Percentiles rank a stretch among this genome's conserved stretches.
These are phyloP conservation scores for Sugiyamaella novakii DNA, from an alignment of 1,139 yeast species.

Conservation along the genomic window DNA sequence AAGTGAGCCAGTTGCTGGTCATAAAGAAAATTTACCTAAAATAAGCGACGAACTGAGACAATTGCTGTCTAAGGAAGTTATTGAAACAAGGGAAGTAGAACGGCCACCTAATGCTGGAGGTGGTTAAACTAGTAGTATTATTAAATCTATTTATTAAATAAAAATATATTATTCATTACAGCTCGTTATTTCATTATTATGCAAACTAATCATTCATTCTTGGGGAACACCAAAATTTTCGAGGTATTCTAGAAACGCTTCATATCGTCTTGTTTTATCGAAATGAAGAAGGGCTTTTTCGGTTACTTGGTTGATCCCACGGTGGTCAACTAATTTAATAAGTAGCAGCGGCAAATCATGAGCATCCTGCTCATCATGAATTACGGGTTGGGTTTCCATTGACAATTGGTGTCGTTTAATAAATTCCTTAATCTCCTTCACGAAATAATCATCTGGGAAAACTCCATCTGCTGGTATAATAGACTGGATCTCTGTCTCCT, in stretches of 20 bases:
- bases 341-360: not conserved
- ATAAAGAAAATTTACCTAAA: slow-evolving; percentile 32
- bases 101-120: slow-evolving; percentile 45
- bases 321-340: not conserved
- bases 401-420: slow-evolving; percentile 4
- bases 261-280: slow-evolving; percentile 1
- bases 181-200: slow-evolving; percentile 1
- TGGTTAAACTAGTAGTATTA: slow-evolving; percentile 32
- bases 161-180: not conserved
- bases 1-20: slow-evolving; percentile 23
- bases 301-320: not conserved
- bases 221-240: slow-evolving; percentile 8
- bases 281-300: not conserved
- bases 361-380: not conserved
- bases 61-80: slow-evolving; percentile 59
- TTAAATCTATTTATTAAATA: slow-evolving; percentile 4
- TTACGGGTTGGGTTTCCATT: slow-evolving; percentile 1
- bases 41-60: slow-evolving; percentile 59
- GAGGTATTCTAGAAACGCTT: slow-evolving; percentile 2
- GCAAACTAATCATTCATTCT: not conserved
- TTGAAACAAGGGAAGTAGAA: slow-evolving; percentile 64
- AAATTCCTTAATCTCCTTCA: not conserved
- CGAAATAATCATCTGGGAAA: slow-evolving; percentile 3
- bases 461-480: not conserved
- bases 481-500: not conserved